phyloP scores from a whole-genome alignment of 345 rosid species.

The Aurinia saxatilis region DNA sequence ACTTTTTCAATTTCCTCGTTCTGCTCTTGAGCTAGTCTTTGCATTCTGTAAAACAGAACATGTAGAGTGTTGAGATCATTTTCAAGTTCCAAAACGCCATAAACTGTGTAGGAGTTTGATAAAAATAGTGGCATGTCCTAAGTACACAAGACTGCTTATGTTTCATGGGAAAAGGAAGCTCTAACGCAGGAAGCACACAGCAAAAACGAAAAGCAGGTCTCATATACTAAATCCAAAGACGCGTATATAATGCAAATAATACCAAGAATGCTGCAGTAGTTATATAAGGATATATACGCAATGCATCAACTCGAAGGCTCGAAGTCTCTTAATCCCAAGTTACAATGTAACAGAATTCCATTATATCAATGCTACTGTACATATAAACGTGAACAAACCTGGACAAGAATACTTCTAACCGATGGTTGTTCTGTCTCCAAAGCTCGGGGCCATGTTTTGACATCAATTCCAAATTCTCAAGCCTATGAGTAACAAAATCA shows the following conservation, averaged over 20 bases:
- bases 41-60: slow-evolving; percentile 48
- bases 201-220: neutral
- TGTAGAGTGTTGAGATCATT: neutral
- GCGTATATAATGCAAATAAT: slow-evolving; percentile 1
- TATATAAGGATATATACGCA: neutral
- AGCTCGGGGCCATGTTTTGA: slow-evolving; percentile 75
- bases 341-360: neutral
- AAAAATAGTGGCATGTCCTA: neutral
- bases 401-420: slow-evolving; percentile 54
- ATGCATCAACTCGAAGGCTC: neutral
- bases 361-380: neutral
- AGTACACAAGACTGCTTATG: neutral
- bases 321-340: neutral
- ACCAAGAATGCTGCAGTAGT: slow-evolving; percentile 11
- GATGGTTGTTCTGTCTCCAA: slow-evolving; percentile 73
- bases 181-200: neutral
- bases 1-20: slow-evolving; percentile 82
- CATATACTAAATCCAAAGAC: neutral
- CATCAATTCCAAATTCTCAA: slow-evolving; percentile 90
- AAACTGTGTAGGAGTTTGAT: neutral
- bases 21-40: slow-evolving; percentile 68
- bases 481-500: slow-evolving; percentile 39
- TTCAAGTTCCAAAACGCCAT: neutral
- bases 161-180: slow-evolving; percentile 4
- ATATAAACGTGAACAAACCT: slow-evolving; percentile 40